These are phyloP conservation scores for Leccinum huronense DNA, from an alignment of 1,284 basidiomycete genomes.

Conservation along the genomic window DNA sequence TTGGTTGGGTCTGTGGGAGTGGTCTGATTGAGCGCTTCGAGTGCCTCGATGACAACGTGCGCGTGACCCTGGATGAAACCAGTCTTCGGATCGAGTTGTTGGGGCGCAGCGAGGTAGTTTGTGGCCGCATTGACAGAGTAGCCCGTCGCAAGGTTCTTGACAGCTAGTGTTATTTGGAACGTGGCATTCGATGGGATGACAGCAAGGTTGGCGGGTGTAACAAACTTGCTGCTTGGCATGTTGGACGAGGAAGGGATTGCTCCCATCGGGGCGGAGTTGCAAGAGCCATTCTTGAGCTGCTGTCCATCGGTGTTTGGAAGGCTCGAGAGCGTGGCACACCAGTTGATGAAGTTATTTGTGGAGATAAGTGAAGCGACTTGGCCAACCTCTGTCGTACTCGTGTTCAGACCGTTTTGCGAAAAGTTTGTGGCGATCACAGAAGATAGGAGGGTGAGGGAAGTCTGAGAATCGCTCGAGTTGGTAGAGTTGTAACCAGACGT, in stretches of 20 bases:
- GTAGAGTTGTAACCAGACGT: background rate
- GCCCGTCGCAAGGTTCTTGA: slow-evolving; percentile 49
- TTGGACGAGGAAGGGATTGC: slow-evolving; percentile 42
- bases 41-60: slow-evolving; percentile 63
- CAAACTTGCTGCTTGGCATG: slow-evolving; percentile 54
- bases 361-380: slow-evolving; percentile 49
- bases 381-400: slow-evolving; percentile 32
- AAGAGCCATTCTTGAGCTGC: slow-evolving; percentile 49
- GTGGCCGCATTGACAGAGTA: slow-evolving; percentile 52
- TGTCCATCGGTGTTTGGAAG: slow-evolving; percentile 43
- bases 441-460: slow-evolving; percentile 44
- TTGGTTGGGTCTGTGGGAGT: slow-evolving; percentile 53
- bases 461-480: slow-evolving; percentile 38
- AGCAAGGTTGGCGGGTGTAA: slow-evolving; percentile 44
- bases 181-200: slow-evolving; percentile 42
- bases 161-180: slow-evolving; percentile 50
- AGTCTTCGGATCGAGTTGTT: slow-evolving; percentile 49
- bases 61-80: slow-evolving; percentile 61
- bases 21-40: slow-evolving; percentile 53
- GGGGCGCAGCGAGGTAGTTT: slow-evolving; percentile 59
- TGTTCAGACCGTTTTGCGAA: slow-evolving; percentile 45
- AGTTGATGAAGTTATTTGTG: slow-evolving; percentile 57
- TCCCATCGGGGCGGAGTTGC: slow-evolving; percentile 56
- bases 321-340: slow-evolving; percentile 33
- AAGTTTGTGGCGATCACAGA: slow-evolving; percentile 47